Evolutionary conservation across 2,329 filamentous ascomycete species (phyloP), one percentile per base, ranked within the genome.

Genomic region (Ustulina deusta): DNA sequence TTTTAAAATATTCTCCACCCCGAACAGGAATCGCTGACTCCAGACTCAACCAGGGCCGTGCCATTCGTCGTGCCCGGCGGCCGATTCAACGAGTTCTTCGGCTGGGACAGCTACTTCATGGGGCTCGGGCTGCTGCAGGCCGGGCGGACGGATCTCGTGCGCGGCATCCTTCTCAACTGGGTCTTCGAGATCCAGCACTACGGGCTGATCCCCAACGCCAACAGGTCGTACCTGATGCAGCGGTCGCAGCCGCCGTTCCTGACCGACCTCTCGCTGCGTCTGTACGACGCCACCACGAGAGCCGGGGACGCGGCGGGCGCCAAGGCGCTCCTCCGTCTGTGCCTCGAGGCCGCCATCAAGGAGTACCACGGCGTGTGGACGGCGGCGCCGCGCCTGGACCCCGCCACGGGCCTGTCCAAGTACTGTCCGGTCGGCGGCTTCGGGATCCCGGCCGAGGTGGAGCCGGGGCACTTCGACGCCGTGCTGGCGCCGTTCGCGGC

Each of bases 81-180:
- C 11, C 56, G 63, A 2, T 66, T 66, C 57, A 66, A 66, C 29
- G 63, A 66, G 22, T 66, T 61, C 29, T 66, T 66, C 48, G 63
- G 63, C 20, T 61, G 63, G 63, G 63, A 66, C 49, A 61, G 56
- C 38, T 66, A 66, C 57, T 61, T 61, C 57, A 66, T 61, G 36
- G 63, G 63, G 10, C 48, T 66, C 1, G 63, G 63, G 1, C 56
- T 61, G 11, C 38, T 66, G 15, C 20, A 17, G 7, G 38, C 56
- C n/a, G 38, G 57, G 49, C 17, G 57, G 6, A 15, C 44, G 3
- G 63, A 55, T 13, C 63, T 66, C 6, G 57, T 66, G 9, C 17
- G 15, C 6, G 49, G 63, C 15, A 32, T 66, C 7, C 29, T 66
- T 9, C 52, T 49, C 10, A 66, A 66, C 20, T 66, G 57, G 63